A percentile compares a stretch with the other conserved stretches of the same genome.
Evolutionary conservation across 306 rosid genomes (phyloP).

Genomic region (Fragaria vesca): DNA sequence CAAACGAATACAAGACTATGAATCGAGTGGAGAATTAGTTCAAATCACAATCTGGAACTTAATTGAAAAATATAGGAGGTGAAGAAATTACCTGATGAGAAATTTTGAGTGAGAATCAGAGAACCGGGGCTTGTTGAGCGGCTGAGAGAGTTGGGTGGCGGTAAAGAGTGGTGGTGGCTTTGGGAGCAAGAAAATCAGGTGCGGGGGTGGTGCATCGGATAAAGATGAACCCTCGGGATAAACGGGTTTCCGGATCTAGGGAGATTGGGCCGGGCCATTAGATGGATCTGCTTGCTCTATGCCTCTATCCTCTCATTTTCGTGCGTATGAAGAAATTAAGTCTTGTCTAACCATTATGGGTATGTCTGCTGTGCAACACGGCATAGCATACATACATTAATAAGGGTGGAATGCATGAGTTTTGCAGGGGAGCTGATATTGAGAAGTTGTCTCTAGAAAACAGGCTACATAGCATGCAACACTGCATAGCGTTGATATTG

Average conservation of each 20-base stretch:
- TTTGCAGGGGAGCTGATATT: too few relatives aligned
- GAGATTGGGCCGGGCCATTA: not conserved
- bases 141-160: not conserved
- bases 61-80: not conserved
- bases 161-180: not conserved
- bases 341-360: too few relatives aligned
- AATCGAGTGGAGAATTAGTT: not conserved
- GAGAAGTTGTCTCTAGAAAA: too few relatives aligned
- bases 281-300: not conserved
- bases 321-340: too few relatives aligned
- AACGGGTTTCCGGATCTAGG: not conserved
- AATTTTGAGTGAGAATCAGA: not conserved
- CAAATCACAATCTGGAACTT: not conserved
- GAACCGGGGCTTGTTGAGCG: not conserved
- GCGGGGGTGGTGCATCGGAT: not conserved
- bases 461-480: too few relatives aligned
- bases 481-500: too few relatives aligned
- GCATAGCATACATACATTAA: too few relatives aligned
- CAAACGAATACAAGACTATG: not conserved
- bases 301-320: too few relatives aligned
- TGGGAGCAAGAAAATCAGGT: not conserved
- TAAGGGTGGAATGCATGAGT: too few relatives aligned
- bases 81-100: not conserved
- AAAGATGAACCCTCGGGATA: not conserved
- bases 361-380: too few relatives aligned